Evolutionary conservation across 2,329 filamentous ascomycete species (phyloP).

Genomic region (Cladosporium sp.): DNA sequence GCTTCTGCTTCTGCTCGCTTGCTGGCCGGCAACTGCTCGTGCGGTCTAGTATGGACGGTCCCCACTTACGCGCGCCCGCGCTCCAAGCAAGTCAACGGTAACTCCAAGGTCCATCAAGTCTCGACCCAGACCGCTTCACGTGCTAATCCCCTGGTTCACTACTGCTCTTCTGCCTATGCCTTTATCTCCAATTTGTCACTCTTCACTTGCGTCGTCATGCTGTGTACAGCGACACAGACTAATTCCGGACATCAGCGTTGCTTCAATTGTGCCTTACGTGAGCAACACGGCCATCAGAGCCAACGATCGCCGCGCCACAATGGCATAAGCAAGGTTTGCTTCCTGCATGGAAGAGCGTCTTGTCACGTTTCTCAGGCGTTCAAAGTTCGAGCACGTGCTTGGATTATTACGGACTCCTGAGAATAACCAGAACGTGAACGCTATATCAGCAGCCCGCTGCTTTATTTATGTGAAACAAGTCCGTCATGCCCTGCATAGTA

Average conservation of each 20-base stretch:
- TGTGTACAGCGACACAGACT: not conserved
- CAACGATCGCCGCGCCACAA: not conserved
- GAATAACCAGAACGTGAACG: not conserved
- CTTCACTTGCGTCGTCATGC: not conserved
- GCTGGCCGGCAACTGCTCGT: constrained; percentile 5
- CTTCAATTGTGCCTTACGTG: not conserved
- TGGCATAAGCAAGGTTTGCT: constrained; percentile 1
- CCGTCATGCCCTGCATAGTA: not conserved
- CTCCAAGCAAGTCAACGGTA: not conserved
- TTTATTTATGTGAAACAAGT: not conserved
- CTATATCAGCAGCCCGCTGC: not conserved
- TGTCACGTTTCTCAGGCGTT: not conserved
- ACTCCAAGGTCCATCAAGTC: constrained; percentile 1
- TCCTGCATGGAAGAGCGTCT: not conserved
- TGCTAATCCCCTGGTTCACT: not conserved
- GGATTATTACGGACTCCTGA: not conserved
- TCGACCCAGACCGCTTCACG: constrained; percentile 6
- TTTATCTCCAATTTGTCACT: not conserved
- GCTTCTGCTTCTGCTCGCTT: not conserved
- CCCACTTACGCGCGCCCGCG: constrained; percentile 4
- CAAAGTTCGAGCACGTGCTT: not conserved
- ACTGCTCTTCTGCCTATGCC: not conserved
- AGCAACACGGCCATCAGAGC: not conserved
- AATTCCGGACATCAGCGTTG: not conserved
- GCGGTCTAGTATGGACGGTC: constrained; percentile 1